Evolutionary conservation across 192 early-diverging fungal species (phyloP), one percentile per base, ranked within the genome.

Genomic region (Geranomyces michiganensis): DNA sequence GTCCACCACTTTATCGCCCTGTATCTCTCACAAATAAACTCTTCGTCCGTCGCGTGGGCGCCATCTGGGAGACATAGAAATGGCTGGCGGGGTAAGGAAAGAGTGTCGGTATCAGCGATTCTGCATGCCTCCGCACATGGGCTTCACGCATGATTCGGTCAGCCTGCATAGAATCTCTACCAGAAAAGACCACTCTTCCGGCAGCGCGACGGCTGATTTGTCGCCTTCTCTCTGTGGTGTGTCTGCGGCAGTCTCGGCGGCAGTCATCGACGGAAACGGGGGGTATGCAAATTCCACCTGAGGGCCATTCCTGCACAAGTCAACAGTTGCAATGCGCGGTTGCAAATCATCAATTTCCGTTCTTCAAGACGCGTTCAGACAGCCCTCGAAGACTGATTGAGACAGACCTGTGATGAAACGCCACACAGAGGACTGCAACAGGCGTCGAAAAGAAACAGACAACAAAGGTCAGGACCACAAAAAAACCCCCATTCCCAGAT

Each of bases 31-130:
- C 78, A 93, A 1, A 91, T 87, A 69, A 92, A 93, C 62, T 93
- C 91, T 73, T 93, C 90, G 32, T 91, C 90, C 63, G 72, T 76
- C 9, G 80, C 82, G 77, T 93, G 91, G 7, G 90, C 90, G 41
- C 91, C 91, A 70, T 93, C 92, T 58, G 92, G 92, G 14, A 93
- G 78, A 44, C 90, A 91, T 64, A 93, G 76, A 76, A 93, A 93
- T 0, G 92, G 92, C 82, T 84, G 41, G 10, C 36, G 10, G 36
- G 36, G 10, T 7, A 3, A 10, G 36, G 10, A 10, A 41, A 41
- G 36, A 41, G 36, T 10, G 36, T 41, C 36, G 36, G 36, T 41
- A 10, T 41, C 36, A 41, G 36, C 36, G 36, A 3, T 17, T 8
- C 36, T 27, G 13, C 17, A 29, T 55, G 6, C 26, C 19, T 14